Base-by-base conservation (phyloP, 352 stramenopile genomes). In the Globisporangium heterothallicum region DNA sequence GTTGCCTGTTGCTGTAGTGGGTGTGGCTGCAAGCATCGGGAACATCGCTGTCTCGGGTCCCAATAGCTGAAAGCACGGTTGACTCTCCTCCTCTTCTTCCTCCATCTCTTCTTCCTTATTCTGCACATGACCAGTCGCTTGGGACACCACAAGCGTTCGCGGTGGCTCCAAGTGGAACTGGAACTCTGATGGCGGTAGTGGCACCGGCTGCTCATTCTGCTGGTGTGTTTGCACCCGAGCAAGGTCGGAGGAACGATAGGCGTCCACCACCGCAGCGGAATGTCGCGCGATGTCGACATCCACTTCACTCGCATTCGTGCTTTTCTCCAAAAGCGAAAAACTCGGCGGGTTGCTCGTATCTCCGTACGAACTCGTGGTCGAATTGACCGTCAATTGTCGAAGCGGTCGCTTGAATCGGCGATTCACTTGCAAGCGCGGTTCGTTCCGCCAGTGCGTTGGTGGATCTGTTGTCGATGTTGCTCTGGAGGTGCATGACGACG, bases 61-160 rank as follows among this genome's bases (percentile, higher is more conserved):
- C 26, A 84, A 53, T 14, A 84, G 25, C 56, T 75, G 68, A 46
- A 84, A 84, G 26, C 63, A 74, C 10, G 73, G 73, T 47, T 76
- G 64, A 12, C 76, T 64, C 46, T 57, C 49, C 46, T 57, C 49
- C 22, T 72, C 68, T 25, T 60, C 45, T 16, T 53, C 32, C 19
- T 40, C 25, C 43, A 50, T 50, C 43, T 38, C 27, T 16, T 32
- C 34, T 7, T 58, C 52, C 8, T 50, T 22, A 30, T 51, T 34
- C 6, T 26, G 27, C 26, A 27, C 22, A 45, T 24, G 18, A 44
- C 32, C 14, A 18, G n/a, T n/a, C n/a, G n/a, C n/a, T n/a, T n/a
- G n/a, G n/a, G n/a, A n/a, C n/a, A n/a, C n/a, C n/a, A 32, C 26
- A 6, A 19, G 50, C 25, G 16, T 19, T 30, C 34, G 25, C 6